Evolutionary conservation across 139 green algal species (phyloP).

Genomic region (Nannochloris sp.): DNA sequence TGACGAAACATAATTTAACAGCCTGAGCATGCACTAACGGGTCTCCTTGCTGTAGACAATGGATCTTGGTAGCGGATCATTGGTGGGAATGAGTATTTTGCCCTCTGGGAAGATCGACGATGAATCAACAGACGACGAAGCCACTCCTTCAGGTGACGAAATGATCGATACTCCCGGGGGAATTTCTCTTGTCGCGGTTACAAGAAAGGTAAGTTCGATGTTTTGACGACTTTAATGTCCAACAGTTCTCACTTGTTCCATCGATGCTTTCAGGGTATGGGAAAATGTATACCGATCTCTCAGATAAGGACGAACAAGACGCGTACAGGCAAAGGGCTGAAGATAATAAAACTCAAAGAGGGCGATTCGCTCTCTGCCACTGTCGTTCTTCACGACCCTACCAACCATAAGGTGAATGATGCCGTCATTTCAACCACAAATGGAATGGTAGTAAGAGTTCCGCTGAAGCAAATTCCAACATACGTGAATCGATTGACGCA

Average conservation of each 20-base stretch:
- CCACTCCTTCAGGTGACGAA: neutral
- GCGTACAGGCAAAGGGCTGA: conserved; percentile 16
- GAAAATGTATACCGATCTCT: conserved; percentile 27
- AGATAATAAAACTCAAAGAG: conserved; percentile 14
- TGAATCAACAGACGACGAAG: too few species aligned
- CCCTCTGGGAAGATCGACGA: neutral
- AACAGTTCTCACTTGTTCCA: neutral
- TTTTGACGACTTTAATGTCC: neutral
- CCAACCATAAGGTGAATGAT: conserved; percentile 2
- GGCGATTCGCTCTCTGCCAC: conserved; percentile 31
- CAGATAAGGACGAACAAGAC: conserved; percentile 26
- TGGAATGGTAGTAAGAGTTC: conserved; percentile 36
- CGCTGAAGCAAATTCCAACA: conserved; percentile 10
- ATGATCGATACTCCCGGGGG: neutral
- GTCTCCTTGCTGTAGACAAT: conserved; percentile 25
- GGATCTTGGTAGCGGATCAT: conserved; percentile 12
- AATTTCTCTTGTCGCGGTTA: conserved; percentile 42
- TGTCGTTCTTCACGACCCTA: conserved; percentile 21
- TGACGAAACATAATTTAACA: neutral
- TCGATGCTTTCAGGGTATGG: conserved; percentile 25
- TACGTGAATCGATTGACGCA: conserved; percentile 11
- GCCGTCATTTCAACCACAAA: conserved; percentile 41
- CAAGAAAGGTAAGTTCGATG: conserved; percentile 14
- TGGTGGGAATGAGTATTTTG: conserved; percentile 51
- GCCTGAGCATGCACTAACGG: neutral